Conservation (phyloP, 129 eudicot genomes). For the Tanacetum coccineum region DNA sequence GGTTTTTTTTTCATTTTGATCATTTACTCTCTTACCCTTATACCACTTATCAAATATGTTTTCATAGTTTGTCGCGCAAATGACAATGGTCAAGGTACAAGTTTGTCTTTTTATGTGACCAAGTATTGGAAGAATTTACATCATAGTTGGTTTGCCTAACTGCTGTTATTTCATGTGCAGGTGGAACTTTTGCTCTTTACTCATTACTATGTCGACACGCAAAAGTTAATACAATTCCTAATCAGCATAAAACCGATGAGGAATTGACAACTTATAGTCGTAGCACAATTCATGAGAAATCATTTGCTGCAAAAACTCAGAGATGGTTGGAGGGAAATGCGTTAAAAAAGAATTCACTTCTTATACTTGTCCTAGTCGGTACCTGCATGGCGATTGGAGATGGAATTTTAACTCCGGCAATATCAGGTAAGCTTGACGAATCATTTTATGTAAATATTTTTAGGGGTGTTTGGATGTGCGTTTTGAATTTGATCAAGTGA, state of each 20-base stretch:
- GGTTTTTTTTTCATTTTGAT: too few relatives aligned
- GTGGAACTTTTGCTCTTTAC: constrained; percentile 97
- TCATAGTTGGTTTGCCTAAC: neutral
- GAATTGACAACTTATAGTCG: constrained; percentile 97
- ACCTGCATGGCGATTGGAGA: constrained; percentile 96
- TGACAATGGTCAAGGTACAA: constrained; percentile 96
- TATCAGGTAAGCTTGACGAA: constrained; percentile 57
- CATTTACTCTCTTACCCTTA: constrained; percentile 89
- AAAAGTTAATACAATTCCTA: constrained; percentile 80
- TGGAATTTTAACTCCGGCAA: constrained; percentile 96
- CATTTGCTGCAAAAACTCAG: constrained; percentile 88
- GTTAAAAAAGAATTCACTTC: constrained; percentile 73
- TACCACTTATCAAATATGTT: constrained; percentile 90
- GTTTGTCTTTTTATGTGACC: neutral
- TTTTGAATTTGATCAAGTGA: neutral
- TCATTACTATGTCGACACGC: constrained; percentile 93
- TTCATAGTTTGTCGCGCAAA: constrained; percentile 96
- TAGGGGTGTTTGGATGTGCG: neutral
- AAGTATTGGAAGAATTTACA: neutral
- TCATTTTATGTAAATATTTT: constrained; percentile 1
- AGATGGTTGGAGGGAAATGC: constrained; percentile 77
- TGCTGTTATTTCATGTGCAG: constrained; percentile 33
- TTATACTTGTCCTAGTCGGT: constrained; percentile 85
- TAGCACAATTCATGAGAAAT: constrained; percentile 59
- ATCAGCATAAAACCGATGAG: constrained; percentile 91